Conservation (phyloP, 371 early-diverging fungal genomes). For the Conidiobolus incongruus region DNA sequence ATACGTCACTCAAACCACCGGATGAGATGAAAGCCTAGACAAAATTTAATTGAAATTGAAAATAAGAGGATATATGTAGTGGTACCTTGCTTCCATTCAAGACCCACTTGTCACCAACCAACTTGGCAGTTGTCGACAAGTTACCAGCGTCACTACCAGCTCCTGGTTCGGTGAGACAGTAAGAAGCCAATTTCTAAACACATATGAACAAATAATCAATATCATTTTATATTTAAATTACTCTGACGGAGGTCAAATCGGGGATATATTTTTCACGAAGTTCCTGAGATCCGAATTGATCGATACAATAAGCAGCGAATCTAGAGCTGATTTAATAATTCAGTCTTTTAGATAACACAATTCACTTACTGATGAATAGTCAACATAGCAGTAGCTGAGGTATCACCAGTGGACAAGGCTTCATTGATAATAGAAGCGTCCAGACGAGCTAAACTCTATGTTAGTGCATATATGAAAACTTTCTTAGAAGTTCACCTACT, state of each 20-base stretch:
- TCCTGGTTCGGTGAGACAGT: conserved; percentile 52
- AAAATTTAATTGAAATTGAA: background rate
- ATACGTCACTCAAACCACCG: conserved; percentile 30
- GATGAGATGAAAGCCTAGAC: conserved; percentile 29
- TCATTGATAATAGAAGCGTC: conserved; percentile 27
- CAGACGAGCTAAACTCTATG: conserved; percentile 10
- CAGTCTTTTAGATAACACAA: background rate
- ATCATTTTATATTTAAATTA: conserved; percentile 7
- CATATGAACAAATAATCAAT: background rate
- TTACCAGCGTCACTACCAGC: conserved; percentile 58
- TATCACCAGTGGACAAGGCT: conserved; percentile 23
- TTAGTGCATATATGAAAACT: background rate
- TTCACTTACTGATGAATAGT: conserved; percentile 24
- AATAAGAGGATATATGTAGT: background rate
- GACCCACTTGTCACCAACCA: conserved; percentile 40
- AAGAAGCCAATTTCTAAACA: conserved; percentile 16
- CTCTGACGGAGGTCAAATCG: conserved; percentile 14
- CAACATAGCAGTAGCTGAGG: conserved; percentile 30
- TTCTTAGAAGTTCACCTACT: background rate
- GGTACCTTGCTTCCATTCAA: conserved; percentile 46
- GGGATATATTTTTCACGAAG: conserved; percentile 23
- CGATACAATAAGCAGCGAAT: conserved; percentile 39
- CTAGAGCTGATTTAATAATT: conserved; percentile 3
- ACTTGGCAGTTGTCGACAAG: conserved; percentile 34
- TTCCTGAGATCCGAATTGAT: conserved; percentile 19